Evolutionary conservation across 2,329 filamentous ascomycete genomes (phyloP).

Genomic region (Epicoccum nigrum): DNA sequence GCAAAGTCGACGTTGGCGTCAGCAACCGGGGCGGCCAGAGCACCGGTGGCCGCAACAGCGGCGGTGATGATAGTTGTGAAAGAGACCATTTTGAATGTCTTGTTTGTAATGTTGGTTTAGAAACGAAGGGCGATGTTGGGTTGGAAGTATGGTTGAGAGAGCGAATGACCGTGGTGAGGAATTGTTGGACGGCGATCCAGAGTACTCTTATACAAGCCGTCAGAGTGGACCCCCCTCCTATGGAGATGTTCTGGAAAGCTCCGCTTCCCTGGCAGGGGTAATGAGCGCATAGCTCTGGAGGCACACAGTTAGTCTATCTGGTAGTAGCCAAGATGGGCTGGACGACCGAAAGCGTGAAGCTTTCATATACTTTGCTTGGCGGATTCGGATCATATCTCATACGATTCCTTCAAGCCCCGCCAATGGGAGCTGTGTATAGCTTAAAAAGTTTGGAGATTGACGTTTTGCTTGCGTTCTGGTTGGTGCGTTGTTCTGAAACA

Average conservation of each 20-base stretch:
- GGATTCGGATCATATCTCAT: constrained; percentile 1
- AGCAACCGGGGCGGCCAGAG: constrained; percentile 34
- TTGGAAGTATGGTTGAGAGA: constrained; percentile 15
- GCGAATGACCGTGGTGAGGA: constrained; percentile 21
- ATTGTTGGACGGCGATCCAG: constrained; percentile 16
- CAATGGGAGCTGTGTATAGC: constrained; percentile 5
- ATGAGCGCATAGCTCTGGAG: constrained; percentile 21
- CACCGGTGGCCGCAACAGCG: constrained; percentile 31
- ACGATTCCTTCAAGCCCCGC: neutral
- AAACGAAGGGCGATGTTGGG: constrained; percentile 1
- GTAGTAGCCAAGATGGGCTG: constrained; percentile 26
- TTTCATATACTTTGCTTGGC: constrained; percentile 29
- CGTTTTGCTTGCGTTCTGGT: constrained; percentile 7
- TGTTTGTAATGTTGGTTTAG: constrained; percentile 4
- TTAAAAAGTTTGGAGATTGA: neutral
- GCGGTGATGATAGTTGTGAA: constrained; percentile 37
- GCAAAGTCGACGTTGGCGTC: constrained; percentile 35
- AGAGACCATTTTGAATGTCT: constrained; percentile 34
- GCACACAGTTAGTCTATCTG: constrained; percentile 18
- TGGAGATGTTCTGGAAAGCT: constrained; percentile 9
- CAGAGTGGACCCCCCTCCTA: constrained; percentile 8
- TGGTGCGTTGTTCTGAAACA: constrained; percentile 29
- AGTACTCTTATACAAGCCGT: constrained; percentile 26
- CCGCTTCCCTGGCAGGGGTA: constrained; percentile 15
- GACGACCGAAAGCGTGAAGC: constrained; percentile 19